phyloP scores from a whole-genome alignment of 2,329 filamentous ascomycete species.

The Beauveria brongniartii region DNA sequence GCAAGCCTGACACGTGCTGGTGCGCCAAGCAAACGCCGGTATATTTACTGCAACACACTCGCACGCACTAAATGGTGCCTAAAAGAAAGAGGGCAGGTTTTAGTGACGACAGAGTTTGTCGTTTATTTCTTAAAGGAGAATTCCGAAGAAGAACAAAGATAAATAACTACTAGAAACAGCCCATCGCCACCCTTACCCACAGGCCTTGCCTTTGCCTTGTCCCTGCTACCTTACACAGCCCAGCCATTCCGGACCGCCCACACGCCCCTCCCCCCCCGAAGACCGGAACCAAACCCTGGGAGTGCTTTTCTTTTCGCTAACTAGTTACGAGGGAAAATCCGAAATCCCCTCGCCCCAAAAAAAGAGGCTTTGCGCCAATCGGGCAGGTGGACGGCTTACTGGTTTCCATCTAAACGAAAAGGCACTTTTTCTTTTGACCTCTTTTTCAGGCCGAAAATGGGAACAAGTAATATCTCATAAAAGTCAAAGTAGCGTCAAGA shows the following conservation, averaged over 20 bases:
- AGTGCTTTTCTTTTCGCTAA: background rate
- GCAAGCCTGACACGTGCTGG: background rate
- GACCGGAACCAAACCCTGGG: background rate
- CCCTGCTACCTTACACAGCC: too few relatives aligned
- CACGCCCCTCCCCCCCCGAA: constrained; percentile 1
- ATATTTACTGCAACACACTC: background rate
- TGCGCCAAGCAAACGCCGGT: background rate
- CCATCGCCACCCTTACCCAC: too few relatives aligned
- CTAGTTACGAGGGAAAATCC: background rate
- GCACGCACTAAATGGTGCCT: background rate
- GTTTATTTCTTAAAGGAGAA: too few relatives aligned
- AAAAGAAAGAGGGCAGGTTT: too few relatives aligned
- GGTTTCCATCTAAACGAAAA: background rate
- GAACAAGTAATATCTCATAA: too few relatives aligned
- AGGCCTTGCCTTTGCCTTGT: too few relatives aligned
- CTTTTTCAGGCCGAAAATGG: background rate
- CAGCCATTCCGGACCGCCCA: background rate
- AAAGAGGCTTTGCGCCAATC: constrained; percentile 2
- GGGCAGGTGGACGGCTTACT: constrained; percentile 2
- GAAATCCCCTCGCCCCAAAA: background rate
- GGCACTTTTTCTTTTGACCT: background rate
- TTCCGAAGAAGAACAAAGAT: too few relatives aligned
- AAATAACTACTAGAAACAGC: too few relatives aligned
- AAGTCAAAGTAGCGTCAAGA: too few relatives aligned
- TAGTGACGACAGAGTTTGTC: background rate